phyloP scores from a whole-genome alignment of 345 rosid genomes.

The Stellera chamaejasme region DNA sequence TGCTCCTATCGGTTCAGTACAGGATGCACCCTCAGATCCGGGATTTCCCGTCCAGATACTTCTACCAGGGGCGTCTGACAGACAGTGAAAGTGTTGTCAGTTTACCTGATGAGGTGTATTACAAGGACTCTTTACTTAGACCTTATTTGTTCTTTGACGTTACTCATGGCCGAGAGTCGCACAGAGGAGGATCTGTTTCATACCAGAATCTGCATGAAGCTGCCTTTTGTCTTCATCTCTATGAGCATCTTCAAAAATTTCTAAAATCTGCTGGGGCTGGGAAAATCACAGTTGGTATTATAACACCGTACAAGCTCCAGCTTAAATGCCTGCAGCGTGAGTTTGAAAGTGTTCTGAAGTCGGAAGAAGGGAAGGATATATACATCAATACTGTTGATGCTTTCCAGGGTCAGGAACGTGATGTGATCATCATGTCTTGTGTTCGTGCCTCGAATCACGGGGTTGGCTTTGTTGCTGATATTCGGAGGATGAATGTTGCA shows the following conservation, averaged over 20 bases:
- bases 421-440: slow-evolving; percentile 98
- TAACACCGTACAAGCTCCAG: slow-evolving; percentile 97
- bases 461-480: slow-evolving; percentile 95
- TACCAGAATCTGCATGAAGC: slow-evolving; percentile 94
- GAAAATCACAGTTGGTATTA: slow-evolving; percentile 82
- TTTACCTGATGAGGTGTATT: slow-evolving; percentile 78
- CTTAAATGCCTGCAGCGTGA: slow-evolving; percentile 88
- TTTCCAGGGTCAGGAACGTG: slow-evolving; percentile 99
- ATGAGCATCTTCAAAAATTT: slow-evolving; percentile 83
- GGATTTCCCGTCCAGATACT: slow-evolving; percentile 94
- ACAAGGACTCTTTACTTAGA: slow-evolving; percentile 78
- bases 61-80: slow-evolving; percentile 93
- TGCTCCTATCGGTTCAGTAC: slow-evolving; percentile 91
- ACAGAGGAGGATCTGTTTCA: slow-evolving; percentile 93
- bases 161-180: slow-evolving; percentile 95
- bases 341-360: slow-evolving; percentile 64
- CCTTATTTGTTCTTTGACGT: slow-evolving; percentile 86
- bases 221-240: slow-evolving; percentile 78
- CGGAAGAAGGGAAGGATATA: slow-evolving; percentile 89
- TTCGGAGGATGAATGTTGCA: slow-evolving; percentile 98
- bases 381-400: slow-evolving; percentile 98
- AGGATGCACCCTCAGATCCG: slow-evolving; percentile 98
- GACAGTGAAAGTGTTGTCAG: slow-evolving; percentile 82
- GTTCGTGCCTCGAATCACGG: slow-evolving; percentile 96
- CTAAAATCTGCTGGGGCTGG: slow-evolving; percentile 56